These are phyloP conservation scores for Tephrocybe sp. DNA, from an alignment of 768 basidiomycete genomes.

Conservation along the genomic window DNA sequence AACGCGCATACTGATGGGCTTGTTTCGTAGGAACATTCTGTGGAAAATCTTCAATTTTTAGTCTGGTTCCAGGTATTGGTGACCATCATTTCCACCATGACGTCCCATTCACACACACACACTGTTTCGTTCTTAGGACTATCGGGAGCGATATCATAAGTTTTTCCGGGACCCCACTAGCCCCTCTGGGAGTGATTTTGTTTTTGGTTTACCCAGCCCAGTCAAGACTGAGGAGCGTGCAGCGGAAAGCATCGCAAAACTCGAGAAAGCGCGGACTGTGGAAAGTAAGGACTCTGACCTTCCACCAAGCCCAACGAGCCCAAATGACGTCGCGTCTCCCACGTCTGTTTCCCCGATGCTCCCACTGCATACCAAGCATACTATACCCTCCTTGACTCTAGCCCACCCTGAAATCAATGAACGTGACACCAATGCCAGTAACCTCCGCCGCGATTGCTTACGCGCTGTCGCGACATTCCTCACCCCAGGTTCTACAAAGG, in stretches of 20 bases:
- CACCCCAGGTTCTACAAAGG: conserved; percentile 26
- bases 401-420: conserved; percentile 1
- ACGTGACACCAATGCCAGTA: background rate
- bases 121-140: conserved; percentile 26
- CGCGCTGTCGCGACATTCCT: conserved; percentile 31
- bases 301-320: conserved; percentile 1
- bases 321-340: conserved; percentile 4
- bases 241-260: conserved; percentile 10
- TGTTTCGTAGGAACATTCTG: conserved; percentile 26
- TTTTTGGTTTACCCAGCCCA: conserved; percentile 11
- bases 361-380: conserved; percentile 13
- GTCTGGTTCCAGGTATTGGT: conserved; percentile 35
- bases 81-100: conserved; percentile 1
- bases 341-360: conserved; percentile 8
- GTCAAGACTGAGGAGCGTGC: conserved; percentile 11
- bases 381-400: conserved; percentile 15
- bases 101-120: background rate
- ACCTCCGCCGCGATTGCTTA: conserved; percentile 26
- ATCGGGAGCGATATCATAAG: conserved; percentile 32
- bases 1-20: conserved; percentile 20
- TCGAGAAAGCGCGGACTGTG: conserved; percentile 21
- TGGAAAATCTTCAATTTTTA: conserved; percentile 34
- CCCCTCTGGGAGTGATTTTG: conserved; percentile 23
- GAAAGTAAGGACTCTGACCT: background rate
- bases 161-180: conserved; percentile 18